Percentiles rank a stretch among this genome's conserved stretches.
Conservation (phyloP, 2,329 filamentous ascomycete genomes). For the Colletotrichum sp. region DNA sequence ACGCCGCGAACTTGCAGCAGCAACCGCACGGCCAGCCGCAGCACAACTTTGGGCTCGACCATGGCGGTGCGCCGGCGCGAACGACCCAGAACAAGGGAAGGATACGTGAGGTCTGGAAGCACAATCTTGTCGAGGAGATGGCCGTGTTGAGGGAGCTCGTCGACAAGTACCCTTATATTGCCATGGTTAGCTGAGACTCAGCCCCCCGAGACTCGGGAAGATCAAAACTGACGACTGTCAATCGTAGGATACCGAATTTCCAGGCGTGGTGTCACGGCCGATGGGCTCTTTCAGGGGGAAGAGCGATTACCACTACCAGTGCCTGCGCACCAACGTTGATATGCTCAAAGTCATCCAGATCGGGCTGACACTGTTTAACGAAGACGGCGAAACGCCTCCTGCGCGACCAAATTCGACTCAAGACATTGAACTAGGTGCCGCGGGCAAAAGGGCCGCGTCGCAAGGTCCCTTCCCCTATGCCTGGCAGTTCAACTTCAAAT, state of each 20-base stretch:
- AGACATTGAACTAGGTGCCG: constrained; percentile 40
- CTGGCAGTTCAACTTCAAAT: constrained; percentile 99
- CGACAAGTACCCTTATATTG: constrained; percentile 92
- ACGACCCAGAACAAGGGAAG: constrained; percentile 73
- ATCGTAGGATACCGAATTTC: constrained; percentile 91
- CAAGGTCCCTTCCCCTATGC: constrained; percentile 76
- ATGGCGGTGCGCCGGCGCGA: constrained; percentile 43
- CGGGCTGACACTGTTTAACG: constrained; percentile 90
- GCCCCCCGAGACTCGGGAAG: not conserved
- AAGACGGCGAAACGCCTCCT: constrained; percentile 86
- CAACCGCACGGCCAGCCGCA: constrained; percentile 57
- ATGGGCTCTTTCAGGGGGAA: constrained; percentile 95
- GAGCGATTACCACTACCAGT: constrained; percentile 98
- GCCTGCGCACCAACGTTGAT: constrained; percentile 94
- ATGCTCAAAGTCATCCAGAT: constrained; percentile 97
- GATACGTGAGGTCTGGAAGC: constrained; percentile 96
- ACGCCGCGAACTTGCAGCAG: constrained; percentile 65
- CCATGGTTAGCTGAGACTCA: constrained; percentile 74
- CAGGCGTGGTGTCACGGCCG: constrained; percentile 93
- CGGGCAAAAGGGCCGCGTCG: constrained; percentile 42
- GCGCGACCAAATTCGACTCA: constrained; percentile 62
- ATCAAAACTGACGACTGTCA: constrained; percentile 11
- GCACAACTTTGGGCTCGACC: constrained; percentile 23
- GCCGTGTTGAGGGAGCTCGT: constrained; percentile 80
- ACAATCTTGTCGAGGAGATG: constrained; percentile 93